A percentile compares a stretch with the other conserved stretches of the same genome.
These are phyloP conservation scores for Anthracocystis walkeri DNA, from an alignment of 1,284 basidiomycete genomes.

Conservation along the genomic window DNA sequence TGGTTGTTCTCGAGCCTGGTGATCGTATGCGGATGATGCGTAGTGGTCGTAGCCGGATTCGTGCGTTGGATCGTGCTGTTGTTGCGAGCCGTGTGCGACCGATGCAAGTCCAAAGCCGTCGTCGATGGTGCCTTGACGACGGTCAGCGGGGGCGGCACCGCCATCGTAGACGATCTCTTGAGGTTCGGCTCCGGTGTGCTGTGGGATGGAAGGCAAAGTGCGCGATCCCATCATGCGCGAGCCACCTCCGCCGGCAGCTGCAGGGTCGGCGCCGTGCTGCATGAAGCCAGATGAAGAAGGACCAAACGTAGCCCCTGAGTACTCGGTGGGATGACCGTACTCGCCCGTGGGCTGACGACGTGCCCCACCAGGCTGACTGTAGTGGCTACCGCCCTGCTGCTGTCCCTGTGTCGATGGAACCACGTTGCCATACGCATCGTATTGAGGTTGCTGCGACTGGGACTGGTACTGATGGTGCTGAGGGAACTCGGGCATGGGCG, in stretches of 20 bases:
- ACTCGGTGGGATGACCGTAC: slow-evolving; percentile 51
- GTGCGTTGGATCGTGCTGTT: slow-evolving; percentile 17
- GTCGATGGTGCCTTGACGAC: slow-evolving; percentile 46
- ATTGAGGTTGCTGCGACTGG: slow-evolving; percentile 24
- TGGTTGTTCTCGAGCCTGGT: slow-evolving; percentile 14
- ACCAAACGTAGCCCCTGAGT: slow-evolving; percentile 50
- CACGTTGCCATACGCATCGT: slow-evolving; percentile 39
- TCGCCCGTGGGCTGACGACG: slow-evolving; percentile 46
- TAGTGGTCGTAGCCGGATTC: slow-evolving; percentile 41
- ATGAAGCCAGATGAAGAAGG: slow-evolving; percentile 21
- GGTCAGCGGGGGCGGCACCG: slow-evolving; percentile 10
- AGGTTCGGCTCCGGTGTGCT: slow-evolving; percentile 20
- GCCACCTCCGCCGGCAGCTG: slow-evolving; percentile 3
- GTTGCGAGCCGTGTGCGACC: slow-evolving; percentile 23
- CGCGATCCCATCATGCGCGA: slow-evolving; percentile 27
- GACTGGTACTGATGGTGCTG: slow-evolving; percentile 23
- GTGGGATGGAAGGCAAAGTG: slow-evolving; percentile 36
- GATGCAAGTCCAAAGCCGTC: slow-evolving; percentile 57
- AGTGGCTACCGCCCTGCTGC: slow-evolving; percentile 26
- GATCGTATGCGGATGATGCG: slow-evolving; percentile 39
- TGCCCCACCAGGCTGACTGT: slow-evolving; percentile 14
- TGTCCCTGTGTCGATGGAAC: slow-evolving; percentile 11
- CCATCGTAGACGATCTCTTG: slow-evolving; percentile 32
- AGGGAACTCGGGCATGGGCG: slow-evolving; percentile 27
- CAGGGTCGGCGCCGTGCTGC: slow-evolving; percentile 9